Percentiles rank a stretch among this genome's conserved stretches.
These are phyloP conservation scores for Marchantia polymorpha DNA, from an alignment of 225 moss, liverwort and hornwort species.

Conservation along the genomic window DNA sequence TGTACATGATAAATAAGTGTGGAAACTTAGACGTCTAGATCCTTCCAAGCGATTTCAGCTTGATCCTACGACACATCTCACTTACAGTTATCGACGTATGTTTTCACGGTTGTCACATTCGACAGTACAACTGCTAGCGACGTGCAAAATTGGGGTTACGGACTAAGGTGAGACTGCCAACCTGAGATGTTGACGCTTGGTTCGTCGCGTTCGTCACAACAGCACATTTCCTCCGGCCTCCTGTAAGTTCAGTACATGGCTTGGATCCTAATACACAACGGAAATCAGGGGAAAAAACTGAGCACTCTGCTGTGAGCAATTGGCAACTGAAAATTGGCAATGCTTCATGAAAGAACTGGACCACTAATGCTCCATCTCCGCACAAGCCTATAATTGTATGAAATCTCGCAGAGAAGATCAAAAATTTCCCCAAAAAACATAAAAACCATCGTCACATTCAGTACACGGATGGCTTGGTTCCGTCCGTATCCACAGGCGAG, in stretches of 20 bases:
- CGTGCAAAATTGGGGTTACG: not conserved
- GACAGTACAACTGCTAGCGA: not conserved
- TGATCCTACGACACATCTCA: not conserved
- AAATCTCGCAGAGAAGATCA: too few species aligned
- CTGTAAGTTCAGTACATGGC: not conserved
- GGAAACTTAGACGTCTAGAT: not conserved
- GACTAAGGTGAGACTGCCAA: not conserved
- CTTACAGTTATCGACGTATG: not conserved
- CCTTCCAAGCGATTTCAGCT: not conserved
- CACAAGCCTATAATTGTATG: too few species aligned
- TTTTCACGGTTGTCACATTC: too few species aligned
- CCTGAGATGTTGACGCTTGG: not conserved
- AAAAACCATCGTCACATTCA: too few species aligned
- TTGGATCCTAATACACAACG: not conserved
- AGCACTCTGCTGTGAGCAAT: not conserved
- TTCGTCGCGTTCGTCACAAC: not conserved
- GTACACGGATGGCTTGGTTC: too few species aligned
- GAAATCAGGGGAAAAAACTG: not conserved
- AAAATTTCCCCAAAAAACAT: too few species aligned
- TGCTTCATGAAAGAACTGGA: too few species aligned
- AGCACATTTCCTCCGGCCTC: not conserved
- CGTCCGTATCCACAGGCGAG: too few species aligned
- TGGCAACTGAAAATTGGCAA: not conserved
- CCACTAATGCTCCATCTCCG: too few species aligned
- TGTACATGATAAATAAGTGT: constrained; percentile 13